Evolutionary conservation across 768 basidiomycete genomes (phyloP).

Genomic region (Lyophyllum shimeji): DNA sequence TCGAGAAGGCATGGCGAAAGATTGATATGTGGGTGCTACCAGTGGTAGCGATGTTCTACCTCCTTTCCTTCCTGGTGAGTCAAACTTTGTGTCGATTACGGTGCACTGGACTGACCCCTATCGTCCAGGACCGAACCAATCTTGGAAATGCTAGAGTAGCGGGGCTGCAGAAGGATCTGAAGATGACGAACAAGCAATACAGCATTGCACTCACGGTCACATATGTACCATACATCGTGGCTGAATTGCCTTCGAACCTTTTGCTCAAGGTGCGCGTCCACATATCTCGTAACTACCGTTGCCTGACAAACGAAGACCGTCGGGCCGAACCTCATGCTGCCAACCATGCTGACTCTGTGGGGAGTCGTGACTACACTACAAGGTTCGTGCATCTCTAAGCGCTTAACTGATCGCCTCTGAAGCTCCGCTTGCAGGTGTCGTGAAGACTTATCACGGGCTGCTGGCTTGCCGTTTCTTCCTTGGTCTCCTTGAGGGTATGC

Average conservation of each 20-base stretch:
- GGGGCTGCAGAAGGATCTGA: slow-evolving; percentile 54
- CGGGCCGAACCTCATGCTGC: slow-evolving; percentile 17
- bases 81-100: no score
- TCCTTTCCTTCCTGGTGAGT: slow-evolving; percentile 37
- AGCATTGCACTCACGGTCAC: slow-evolving; percentile 49
- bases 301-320: slow-evolving; percentile 6
- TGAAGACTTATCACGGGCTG: slow-evolving; percentile 41
- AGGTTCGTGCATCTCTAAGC: background rate
- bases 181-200: slow-evolving; percentile 50
- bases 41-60: slow-evolving; percentile 33
- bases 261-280: slow-evolving; percentile 44
- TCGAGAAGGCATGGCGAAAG: slow-evolving; percentile 39
- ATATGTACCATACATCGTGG: slow-evolving; percentile 53
- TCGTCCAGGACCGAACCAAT: slow-evolving; percentile 48
- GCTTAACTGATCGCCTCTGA: background rate
- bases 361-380: slow-evolving; percentile 12
- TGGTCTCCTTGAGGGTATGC: slow-evolving; percentile 46
- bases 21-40: slow-evolving; percentile 38
- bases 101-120: background rate
- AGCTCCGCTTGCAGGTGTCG: slow-evolving; percentile 36
- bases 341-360: slow-evolving; percentile 11
- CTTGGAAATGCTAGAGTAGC: slow-evolving; percentile 62
- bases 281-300: background rate
- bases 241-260: slow-evolving; percentile 63
- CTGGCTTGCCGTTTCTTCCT: slow-evolving; percentile 52